Evolutionary conservation across 148 eudicot species (phyloP), one percentile per base, ranked within the genome.

Genomic region (Persicaria maculosa): DNA sequence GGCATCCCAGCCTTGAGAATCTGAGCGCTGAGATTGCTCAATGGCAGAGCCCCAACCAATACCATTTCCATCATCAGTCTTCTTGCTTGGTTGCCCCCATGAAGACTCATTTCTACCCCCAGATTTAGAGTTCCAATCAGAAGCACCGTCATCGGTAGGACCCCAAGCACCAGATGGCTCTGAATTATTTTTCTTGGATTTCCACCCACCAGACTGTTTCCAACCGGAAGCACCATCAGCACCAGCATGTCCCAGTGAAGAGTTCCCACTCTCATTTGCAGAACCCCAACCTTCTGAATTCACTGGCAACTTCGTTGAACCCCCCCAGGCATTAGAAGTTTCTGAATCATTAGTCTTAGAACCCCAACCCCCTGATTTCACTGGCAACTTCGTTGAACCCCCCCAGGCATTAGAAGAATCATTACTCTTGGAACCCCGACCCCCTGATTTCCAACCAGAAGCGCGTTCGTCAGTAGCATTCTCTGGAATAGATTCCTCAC

Each of bases 161-260:
- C 44, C 62, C 79, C 77, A 76, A 16, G 72, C 77, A 74, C 52
- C 69, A 44, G 57, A 70, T 59, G 68, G 44, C 36, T 47, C 52
- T 6, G 53, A 4, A 4, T 45, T 40, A 68, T 68, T 48, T 44
- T 47, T 72, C 74, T 50, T 48, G 11, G 74, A 52, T 4, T 22
- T 43, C 25, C 25, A 65, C 5, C 36, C 70, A 65, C 3, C 10
- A 16, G 70, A 8, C 9, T 40, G 45, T 65, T 25, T 68, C 74
- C 74, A 74, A 46, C 48, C 73, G 59, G 69, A 65, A 44, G 74
- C 76, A 46, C 74, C 78, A 54, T 68, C 74, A 47, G 46, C 48
- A 9, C 44, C 31, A 22, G 31, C 73, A 43, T 17, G 17, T 54
- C 59, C 57, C n/a, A 9, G 11, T 52, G 57, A 52, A 52, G 11